Evolutionary conservation across 192 early-diverging fungal genomes (phyloP), one percentile per base, ranked within the genome.

Genomic region (Coemansia aciculifera): DNA sequence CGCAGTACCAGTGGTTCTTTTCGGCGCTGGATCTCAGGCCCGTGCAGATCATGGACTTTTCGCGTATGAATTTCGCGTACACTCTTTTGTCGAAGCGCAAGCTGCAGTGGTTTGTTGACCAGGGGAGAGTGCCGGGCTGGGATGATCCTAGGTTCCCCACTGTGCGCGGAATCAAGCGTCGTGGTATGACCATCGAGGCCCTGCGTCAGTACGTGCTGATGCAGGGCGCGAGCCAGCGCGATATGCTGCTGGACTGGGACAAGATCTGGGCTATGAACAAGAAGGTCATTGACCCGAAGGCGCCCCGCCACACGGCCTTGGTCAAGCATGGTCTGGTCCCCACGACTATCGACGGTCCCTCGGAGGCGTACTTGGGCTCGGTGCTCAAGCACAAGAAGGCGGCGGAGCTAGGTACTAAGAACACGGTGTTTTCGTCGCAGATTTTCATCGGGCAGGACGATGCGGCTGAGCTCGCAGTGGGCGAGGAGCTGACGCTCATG

Each of bases 181-280:
- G 98, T 64, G 98, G 98, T 54, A 88, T 99, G 92, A 99, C 96
- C 51, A 93, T 99, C 65, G 93, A 98, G 69, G 96, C 98, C 1
- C 85, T 99, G 76, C 92, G 94, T 64, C 85, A 94, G 77, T 99
- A 99, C 68, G 97, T 96, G 69, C 76, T 98, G 48, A 97, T 93
- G 91, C 96, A 98, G 85, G 98, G 98, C 43, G 96, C 98, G 49
- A 96, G 95, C 24, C 94, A 98, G 78, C 95, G 93, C 85, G 90
- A 86, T 56, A 85, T 99, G 64, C 81, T 90, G 48, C 80, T 99
- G 49, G 96, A 98, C 81, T 99, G 98, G 98, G 98, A 99, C 85
- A 99, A 99, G 84, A 88, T 99, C 64, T 99, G 98, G 98, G 85
- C 95, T 21, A 66, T 92, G 40, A 99, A 99, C 88, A 96, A 94